A percentile compares a stretch with the other conserved stretches of the same genome.
These are phyloP conservation scores for Ophiocordyceps camponoti-floridani DNA, from an alignment of 2,329 filamentous ascomycete species.

Conservation along the genomic window DNA sequence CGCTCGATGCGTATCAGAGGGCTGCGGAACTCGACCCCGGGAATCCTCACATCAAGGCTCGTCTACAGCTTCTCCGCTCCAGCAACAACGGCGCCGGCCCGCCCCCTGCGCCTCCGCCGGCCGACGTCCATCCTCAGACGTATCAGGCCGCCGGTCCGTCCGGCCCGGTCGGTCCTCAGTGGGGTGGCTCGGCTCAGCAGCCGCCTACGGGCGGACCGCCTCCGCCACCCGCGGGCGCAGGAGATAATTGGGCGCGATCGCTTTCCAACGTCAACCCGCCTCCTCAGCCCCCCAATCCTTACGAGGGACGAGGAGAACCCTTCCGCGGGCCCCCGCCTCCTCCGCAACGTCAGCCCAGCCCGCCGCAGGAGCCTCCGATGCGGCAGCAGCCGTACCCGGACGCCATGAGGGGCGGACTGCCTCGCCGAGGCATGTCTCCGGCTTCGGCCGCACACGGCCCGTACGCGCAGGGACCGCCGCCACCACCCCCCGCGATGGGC, in stretches of 20 bases:
- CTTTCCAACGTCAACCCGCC: slow-evolving; percentile 65
- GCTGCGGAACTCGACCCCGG: slow-evolving; percentile 84
- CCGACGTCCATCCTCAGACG: slow-evolving; percentile 88
- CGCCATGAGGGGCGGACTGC: slow-evolving; percentile 12
- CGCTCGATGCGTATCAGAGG: slow-evolving; percentile 84
- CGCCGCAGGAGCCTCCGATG: slow-evolving; percentile 46
- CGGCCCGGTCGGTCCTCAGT: slow-evolving; percentile 72
- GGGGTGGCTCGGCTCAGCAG: slow-evolving; percentile 59
- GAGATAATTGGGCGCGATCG: slow-evolving; percentile 41
- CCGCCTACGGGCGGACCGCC: slow-evolving; percentile 33
- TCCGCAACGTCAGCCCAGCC: slow-evolving; percentile 56
- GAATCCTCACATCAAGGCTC: slow-evolving; percentile 92
- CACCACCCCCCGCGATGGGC: slow-evolving; percentile 26
- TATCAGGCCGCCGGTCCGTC: slow-evolving; percentile 73
- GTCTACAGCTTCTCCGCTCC: slow-evolving; percentile 73
- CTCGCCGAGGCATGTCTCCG: slow-evolving; percentile 31
- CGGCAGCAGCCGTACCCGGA: slow-evolving; percentile 41
- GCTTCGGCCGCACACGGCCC: slow-evolving; percentile 20
- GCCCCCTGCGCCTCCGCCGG: slow-evolving; percentile 70
- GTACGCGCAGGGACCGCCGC: slow-evolving; percentile 29
- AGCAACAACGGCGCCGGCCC: slow-evolving; percentile 57
- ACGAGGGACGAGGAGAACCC: slow-evolving; percentile 52
- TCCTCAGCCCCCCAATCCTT: slow-evolving; percentile 63
- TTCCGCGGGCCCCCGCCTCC: slow-evolving; percentile 50
- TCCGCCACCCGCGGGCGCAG: slow-evolving; percentile 40